A percentile compares a stretch with the other conserved stretches of the same genome.
These are phyloP conservation scores for Porcisia deanei DNA, from an alignment of 208 protist genomes.

Conservation along the genomic window DNA sequence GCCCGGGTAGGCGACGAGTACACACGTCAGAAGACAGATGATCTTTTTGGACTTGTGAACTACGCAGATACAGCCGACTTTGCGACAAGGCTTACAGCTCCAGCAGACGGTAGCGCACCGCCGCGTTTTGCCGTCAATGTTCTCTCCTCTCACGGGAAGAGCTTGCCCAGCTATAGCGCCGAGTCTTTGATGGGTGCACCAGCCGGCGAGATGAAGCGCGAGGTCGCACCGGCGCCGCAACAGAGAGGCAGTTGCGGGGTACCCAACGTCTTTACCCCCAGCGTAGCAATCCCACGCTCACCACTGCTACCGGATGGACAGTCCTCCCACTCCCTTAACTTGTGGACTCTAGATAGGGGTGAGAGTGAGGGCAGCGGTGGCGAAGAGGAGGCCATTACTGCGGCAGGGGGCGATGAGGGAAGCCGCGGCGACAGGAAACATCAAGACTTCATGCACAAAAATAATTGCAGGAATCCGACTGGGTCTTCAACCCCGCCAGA, in stretches of 20 bases:
- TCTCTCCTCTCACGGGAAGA: background rate
- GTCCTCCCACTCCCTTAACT: background rate
- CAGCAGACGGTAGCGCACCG: background rate
- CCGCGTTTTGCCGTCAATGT: background rate
- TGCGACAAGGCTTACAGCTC: background rate
- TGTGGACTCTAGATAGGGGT: slow-evolving; percentile 29
- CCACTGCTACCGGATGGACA: background rate
- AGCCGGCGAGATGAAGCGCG: background rate
- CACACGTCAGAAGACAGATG: background rate
- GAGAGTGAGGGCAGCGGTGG: background rate
- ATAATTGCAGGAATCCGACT: background rate
- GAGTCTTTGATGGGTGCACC: background rate
- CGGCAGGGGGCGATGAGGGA: background rate
- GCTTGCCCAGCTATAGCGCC: background rate
- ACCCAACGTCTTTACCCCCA: background rate
- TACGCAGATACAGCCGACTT: background rate
- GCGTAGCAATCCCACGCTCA: background rate
- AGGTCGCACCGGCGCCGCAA: background rate
- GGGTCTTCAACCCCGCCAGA: background rate
- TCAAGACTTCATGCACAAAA: background rate
- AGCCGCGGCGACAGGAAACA: background rate
- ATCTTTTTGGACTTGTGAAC: background rate
- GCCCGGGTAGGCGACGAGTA: background rate
- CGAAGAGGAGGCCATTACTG: background rate
- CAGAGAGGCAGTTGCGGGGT: background rate